Base-by-base conservation (phyloP, 2,329 filamentous ascomycete species). In the Colletotrichum gigasporum region DNA sequence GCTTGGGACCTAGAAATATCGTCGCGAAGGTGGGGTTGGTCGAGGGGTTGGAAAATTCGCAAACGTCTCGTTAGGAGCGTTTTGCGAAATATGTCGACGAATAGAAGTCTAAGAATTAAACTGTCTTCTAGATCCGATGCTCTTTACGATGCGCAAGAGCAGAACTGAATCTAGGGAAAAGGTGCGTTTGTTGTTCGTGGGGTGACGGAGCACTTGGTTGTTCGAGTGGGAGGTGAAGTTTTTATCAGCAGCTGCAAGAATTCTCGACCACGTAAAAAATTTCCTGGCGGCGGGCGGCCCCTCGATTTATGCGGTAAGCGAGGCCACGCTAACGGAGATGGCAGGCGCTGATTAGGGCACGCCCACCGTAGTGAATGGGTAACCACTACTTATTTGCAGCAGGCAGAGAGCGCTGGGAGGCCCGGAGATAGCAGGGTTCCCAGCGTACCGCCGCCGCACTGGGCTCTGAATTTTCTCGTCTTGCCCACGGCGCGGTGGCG, bases 1-100 rank as follows among this genome's bases (percentile, higher is more conserved):
- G 90, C 86, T 89, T 91, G 87, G 85, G 88, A 93, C 86, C 90
- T 88, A 89, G 85, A 82, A 65, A 65, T 65, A 65, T 63, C 44
- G 63, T 65, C 59, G 63, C 45, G 63, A 63, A 65, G 63, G 63
- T 64, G 63, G 63, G 63, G 63, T 58, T 65, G 71, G 66, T 69
- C 68, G 73, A 74, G 73, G 72, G 67, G 72, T 70, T 77, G 75
- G 71, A 74, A 78, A 74, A 71, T 77, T 76, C 77, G 80, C 71
- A 68, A 71, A 72, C 48, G 62, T 65, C 62, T 65, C 62, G 37
- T 24, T 50, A 54, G 45, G 57, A 65, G 48, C 42, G 62, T 44
- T 37, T 48, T 63, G 62, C 62, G 50, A 65, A 48, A 50, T 70
- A 62, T 68, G 69, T 73, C 68, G 70, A 70, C 55, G 66, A 69